phyloP scores from a whole-genome alignment of 2,329 filamentous ascomycete species.

The Venturia effusa region DNA sequence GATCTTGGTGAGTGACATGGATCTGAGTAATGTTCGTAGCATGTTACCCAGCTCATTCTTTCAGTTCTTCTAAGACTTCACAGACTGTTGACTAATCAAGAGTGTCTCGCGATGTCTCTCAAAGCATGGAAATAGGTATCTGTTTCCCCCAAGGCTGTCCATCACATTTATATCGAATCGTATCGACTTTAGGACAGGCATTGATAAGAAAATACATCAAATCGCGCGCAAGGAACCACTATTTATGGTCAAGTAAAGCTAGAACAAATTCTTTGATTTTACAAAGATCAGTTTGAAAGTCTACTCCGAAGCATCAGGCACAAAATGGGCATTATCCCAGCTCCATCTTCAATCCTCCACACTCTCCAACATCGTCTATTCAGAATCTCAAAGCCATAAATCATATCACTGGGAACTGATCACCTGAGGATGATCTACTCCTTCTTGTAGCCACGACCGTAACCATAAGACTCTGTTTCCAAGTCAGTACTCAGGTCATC shows the following conservation, averaged over 20 bases:
- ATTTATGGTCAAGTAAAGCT: too few relatives aligned
- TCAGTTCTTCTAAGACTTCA: not conserved
- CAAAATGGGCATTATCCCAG: not conserved
- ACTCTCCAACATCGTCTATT: not conserved
- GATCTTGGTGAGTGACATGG: not conserved
- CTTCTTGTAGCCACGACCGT: conserved; percentile 1
- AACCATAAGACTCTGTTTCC: not conserved
- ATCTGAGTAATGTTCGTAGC: not conserved
- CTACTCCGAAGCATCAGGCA: not conserved
- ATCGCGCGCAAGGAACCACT: too few relatives aligned
- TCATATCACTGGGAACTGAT: not conserved
- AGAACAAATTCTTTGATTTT: too few relatives aligned
- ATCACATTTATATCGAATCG: too few relatives aligned
- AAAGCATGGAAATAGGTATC: too few relatives aligned
- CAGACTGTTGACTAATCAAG: too few relatives aligned
- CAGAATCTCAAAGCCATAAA: not conserved
- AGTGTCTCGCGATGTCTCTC: too few relatives aligned
- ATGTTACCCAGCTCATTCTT: not conserved
- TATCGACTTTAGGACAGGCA: too few relatives aligned
- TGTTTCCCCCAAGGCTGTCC: too few relatives aligned
- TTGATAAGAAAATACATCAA: too few relatives aligned
- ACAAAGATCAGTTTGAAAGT: not conserved
- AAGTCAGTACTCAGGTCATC: not conserved
- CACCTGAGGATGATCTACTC: not conserved
- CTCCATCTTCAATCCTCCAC: not conserved